Evolutionary conservation across 495 filamentous ascomycete genomes (phyloP).

Genomic region (Poronia punctata): DNA sequence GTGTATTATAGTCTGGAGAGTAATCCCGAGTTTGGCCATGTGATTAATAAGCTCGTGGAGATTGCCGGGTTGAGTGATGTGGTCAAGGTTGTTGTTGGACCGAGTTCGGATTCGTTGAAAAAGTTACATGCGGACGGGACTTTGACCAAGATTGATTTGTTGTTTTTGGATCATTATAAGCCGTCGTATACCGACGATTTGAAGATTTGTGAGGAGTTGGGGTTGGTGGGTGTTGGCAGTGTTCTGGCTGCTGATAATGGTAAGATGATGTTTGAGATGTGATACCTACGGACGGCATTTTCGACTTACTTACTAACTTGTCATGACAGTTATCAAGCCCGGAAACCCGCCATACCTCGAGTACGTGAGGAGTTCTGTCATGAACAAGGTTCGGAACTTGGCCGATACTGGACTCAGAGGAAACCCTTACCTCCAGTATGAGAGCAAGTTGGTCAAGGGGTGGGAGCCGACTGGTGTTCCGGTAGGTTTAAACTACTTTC

Average conservation of each 20-base stretch:
- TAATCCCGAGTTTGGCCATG: conserved; percentile 59
- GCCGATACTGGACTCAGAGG: conserved; percentile 41
- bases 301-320: too few species aligned
- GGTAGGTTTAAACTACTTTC: conserved; percentile 43
- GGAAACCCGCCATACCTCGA: conserved; percentile 69
- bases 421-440: conserved; percentile 63
- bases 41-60: conserved; percentile 55
- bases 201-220: conserved; percentile 63
- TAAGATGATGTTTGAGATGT: conserved; percentile 1
- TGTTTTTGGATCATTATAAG: conserved; percentile 74
- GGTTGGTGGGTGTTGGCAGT: conserved; percentile 52
- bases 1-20: conserved; percentile 61
- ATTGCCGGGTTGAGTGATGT: conserved; percentile 60
- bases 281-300: background rate
- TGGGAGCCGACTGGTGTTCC: conserved; percentile 58
- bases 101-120: conserved; percentile 52
- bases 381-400: conserved; percentile 39
- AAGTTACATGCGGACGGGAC: conserved; percentile 45
- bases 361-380: conserved; percentile 52
- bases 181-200: conserved; percentile 62
- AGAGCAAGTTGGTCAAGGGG: conserved; percentile 58
- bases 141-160: conserved; percentile 52
- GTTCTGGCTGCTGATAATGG: conserved; percentile 67
- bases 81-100: conserved; percentile 60
- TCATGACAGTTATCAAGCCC: conserved; percentile 49